phyloP scores from a whole-genome alignment of 441 rosid species.

The Populus trichocarpa region DNA sequence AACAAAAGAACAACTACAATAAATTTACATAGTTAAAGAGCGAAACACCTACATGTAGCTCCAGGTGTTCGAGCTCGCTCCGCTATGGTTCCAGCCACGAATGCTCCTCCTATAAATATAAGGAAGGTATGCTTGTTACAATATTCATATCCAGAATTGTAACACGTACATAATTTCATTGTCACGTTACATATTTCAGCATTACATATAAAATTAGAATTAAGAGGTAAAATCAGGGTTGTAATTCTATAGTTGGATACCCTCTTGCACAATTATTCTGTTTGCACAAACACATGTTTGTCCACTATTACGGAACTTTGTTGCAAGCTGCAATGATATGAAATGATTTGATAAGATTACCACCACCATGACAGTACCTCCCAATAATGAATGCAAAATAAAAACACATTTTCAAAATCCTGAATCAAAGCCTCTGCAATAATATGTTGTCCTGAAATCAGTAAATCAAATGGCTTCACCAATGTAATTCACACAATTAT shows the following conservation, averaged over 20 bases:
- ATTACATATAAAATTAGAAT: background rate
- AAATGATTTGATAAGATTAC: constrained; percentile 1
- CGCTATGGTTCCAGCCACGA: no score
- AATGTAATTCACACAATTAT: background rate
- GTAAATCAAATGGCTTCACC: background rate
- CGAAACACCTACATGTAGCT: no score
- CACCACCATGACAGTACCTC: background rate
- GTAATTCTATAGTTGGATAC: constrained; percentile 28
- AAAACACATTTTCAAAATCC: background rate
- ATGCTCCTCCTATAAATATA: no score
- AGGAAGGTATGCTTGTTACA: background rate
- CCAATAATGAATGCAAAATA: background rate
- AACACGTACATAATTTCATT: no score
- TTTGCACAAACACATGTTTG: constrained; percentile 98
- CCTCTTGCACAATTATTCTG: constrained; percentile 92
- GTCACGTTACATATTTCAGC: background rate
- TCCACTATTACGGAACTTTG: constrained; percentile 92
- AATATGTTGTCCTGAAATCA: background rate
- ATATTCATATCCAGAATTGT: no score
- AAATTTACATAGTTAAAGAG: no score
- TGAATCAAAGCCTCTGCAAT: background rate
- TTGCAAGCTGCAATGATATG: constrained; percentile 69
- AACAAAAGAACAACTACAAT: no score
- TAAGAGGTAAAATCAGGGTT: no score
- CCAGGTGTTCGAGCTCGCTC: no score